A percentile compares a stretch with the other conserved stretches of the same genome.
Conservation (phyloP, 805 yeast genomes). For the Metschnikowia picachoensis region DNA sequence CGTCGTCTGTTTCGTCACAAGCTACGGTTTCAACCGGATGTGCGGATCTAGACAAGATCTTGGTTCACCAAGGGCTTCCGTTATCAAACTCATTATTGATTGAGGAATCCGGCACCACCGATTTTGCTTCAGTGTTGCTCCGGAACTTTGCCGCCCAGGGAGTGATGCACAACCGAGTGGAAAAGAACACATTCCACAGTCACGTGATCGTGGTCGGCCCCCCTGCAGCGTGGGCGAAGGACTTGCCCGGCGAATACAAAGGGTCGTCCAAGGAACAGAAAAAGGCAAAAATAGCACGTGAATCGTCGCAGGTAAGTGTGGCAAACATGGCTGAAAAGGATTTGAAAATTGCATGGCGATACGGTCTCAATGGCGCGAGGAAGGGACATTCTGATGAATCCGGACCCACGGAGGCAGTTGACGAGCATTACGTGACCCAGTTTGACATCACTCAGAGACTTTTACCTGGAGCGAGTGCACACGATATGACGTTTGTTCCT, state of each 20-base stretch:
- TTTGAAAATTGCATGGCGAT: slow-evolving; percentile 92
- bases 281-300: slow-evolving; percentile 50
- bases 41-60: slow-evolving; percentile 64
- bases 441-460: slow-evolving; percentile 76
- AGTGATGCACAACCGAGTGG: slow-evolving; percentile 55
- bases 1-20: slow-evolving; percentile 72
- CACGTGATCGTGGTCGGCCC: slow-evolving; percentile 64
- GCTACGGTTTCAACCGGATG: slow-evolving; percentile 81
- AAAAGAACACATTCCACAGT: slow-evolving; percentile 34
- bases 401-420: slow-evolving; percentile 13
- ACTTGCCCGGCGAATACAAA: slow-evolving; percentile 72
- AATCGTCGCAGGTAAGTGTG: slow-evolving; percentile 64
- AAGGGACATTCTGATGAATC: slow-evolving; percentile 18
- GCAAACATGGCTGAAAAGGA: slow-evolving; percentile 57
- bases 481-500: slow-evolving; percentile 59
- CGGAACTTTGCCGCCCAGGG: slow-evolving; percentile 79
- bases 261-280: slow-evolving; percentile 67
- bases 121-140: slow-evolving; percentile 67
- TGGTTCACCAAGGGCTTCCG: slow-evolving; percentile 85
- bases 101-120: slow-evolving; percentile 87
- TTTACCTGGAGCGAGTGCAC: slow-evolving; percentile 58
- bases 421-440: slow-evolving; percentile 54
- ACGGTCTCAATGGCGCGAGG: slow-evolving; percentile 42
- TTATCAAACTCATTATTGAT: slow-evolving; percentile 65
- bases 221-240: slow-evolving; percentile 56